These are phyloP conservation scores for Usnea hakonensis DNA, from an alignment of 495 filamentous ascomycete species.

Conservation along the genomic window DNA sequence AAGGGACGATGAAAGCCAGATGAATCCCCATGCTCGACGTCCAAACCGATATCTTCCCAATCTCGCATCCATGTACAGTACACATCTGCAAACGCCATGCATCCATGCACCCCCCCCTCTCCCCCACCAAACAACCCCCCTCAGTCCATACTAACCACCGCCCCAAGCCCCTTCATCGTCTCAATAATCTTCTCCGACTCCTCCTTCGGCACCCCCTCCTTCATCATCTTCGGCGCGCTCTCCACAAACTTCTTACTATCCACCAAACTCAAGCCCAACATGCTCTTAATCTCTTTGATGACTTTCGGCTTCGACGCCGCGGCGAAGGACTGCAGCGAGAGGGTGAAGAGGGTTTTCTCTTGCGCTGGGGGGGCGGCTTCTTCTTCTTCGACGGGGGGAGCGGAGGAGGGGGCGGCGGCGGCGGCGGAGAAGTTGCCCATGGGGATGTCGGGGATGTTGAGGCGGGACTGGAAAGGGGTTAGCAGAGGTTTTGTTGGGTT, in stretches of 20 bases:
- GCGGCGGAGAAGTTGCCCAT: conserved; percentile 71
- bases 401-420: conserved; percentile 49
- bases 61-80: background rate
- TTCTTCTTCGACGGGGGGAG: conserved; percentile 68
- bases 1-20: no score
- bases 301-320: conserved; percentile 88
- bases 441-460: conserved; percentile 97
- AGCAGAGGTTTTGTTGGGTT: conserved; percentile 11
- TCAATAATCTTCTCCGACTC: conserved; percentile 98
- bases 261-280: conserved; percentile 91
- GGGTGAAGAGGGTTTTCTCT: conserved; percentile 96
- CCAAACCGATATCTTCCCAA: background rate
- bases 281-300: conserved; percentile 97
- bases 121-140: background rate
- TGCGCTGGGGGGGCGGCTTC: conserved; percentile 70
- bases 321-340: conserved; percentile 87
- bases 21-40: no score
- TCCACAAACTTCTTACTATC: conserved; percentile 99
- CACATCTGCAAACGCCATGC: conserved; percentile 6
- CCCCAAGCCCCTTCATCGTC: conserved; percentile 85
- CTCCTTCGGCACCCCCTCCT: conserved; percentile 96
- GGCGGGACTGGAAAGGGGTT: conserved; percentile 57
- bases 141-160: conserved; percentile 85
- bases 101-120: background rate
- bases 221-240: conserved; percentile 93